Conservation (phyloP, 345 rosid species). For the Melaleuca quinquenervia region DNA sequence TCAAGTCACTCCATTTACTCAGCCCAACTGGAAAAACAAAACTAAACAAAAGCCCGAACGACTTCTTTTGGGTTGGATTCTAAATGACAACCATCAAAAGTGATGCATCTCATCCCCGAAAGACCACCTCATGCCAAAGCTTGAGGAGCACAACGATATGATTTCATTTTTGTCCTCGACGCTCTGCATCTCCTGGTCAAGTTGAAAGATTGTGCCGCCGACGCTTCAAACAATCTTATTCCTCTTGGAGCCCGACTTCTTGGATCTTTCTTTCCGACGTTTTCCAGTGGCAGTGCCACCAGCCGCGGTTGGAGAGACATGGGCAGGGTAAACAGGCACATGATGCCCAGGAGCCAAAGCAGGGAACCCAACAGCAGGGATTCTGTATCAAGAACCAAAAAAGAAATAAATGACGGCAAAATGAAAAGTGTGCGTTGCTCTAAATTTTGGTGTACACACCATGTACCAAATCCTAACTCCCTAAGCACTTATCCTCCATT, state of each 20-base stretch:
- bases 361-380: slow-evolving; percentile 99
- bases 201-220: not conserved
- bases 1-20: not conserved
- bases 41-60: not conserved
- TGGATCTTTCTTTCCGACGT: slow-evolving; percentile 28
- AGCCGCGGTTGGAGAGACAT: slow-evolving; percentile 12
- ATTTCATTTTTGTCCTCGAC: slow-evolving; percentile 66
- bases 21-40: not conserved
- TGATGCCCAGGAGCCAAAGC: slow-evolving; percentile 91
- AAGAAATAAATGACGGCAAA: not conserved
- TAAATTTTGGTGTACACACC: not conserved
- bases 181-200: slow-evolving; percentile 54
- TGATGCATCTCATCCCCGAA: not conserved
- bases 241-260: slow-evolving; percentile 41
- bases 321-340: slow-evolving; percentile 50
- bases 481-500: not conserved
- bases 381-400: slow-evolving; percentile 30
- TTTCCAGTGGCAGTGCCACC: slow-evolving; percentile 11
- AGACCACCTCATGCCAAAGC: not conserved
- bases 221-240: slow-evolving; percentile 15
- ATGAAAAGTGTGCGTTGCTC: not conserved
- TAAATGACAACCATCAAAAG: not conserved
- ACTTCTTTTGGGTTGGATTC: not conserved
- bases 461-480: not conserved
- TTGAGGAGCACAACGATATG: not conserved